Evolutionary conservation across 352 stramenopile species (phyloP), one percentile per base, ranked within the genome.

Genomic region (Albugo laibachii): DNA sequence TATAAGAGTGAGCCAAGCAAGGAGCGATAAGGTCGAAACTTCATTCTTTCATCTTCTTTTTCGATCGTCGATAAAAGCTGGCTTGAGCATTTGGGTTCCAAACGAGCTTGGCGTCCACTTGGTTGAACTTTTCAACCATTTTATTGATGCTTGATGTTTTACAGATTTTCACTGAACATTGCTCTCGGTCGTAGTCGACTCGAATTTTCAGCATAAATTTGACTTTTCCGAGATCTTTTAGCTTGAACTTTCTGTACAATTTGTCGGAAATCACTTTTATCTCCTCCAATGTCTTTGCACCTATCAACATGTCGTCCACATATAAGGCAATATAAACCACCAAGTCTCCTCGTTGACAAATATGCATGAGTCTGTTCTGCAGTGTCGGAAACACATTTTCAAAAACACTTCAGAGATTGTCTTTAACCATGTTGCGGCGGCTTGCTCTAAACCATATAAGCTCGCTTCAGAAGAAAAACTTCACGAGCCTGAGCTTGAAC

Each of bases 381-480:
- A n/a, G n/a, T n/a, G n/a, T n/a, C n/a, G n/a, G n/a, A n/a, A n/a
- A n/a, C n/a, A n/a, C n/a, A n/a, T n/a, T n/a, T n/a, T n/a, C n/a
- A n/a, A n/a, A n/a, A n/a, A n/a, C n/a, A n/a, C n/a, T n/a, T n/a
- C n/a, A n/a, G n/a, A n/a, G n/a, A n/a, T n/a, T n/a, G n/a, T n/a
- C n/a, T 39, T 16, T 62, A 56, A 41, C 58, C 38, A 54, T 56
- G 24, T 63, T 49, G 53, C 52, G 10, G 52, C 54, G 5, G 56
- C 54, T 39, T 63, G 59, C 19, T 62, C 58, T 0, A 63, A 35
- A 14, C 52, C 52, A 27, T 61, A 61, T 6, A 61, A 36, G 20
- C 36, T 37, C 49, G 47, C 11, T 38, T 20, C 18, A 54, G 27
- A 20, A 48, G 39, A 43, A 3, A 43, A 8, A 43, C 38, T 31